A percentile compares a stretch with the other conserved stretches of the same genome.
phyloP scores from a whole-genome alignment of 805 yeast species.

The Teunomyces kruisii region DNA sequence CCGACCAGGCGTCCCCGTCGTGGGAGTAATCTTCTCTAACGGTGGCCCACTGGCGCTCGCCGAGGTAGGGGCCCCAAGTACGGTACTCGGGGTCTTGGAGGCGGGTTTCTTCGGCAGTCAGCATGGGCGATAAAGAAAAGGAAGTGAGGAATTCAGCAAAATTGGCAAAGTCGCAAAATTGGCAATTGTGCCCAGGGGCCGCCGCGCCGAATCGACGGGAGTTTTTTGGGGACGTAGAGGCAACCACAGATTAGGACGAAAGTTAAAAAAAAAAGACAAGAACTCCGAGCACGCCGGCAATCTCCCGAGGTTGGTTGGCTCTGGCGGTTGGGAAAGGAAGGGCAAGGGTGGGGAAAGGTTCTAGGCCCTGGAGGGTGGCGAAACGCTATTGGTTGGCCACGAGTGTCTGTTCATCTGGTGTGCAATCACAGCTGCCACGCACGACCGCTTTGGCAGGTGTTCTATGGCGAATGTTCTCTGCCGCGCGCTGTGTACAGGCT shows the following conservation, averaged over 20 bases:
- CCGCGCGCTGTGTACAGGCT: not conserved
- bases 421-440: too few relatives aligned
- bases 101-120: constrained; percentile 40
- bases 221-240: too few relatives aligned
- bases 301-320: not conserved
- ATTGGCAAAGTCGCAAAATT: too few relatives aligned
- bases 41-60: constrained; percentile 75
- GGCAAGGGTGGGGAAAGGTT: too few relatives aligned
- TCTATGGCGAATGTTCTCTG: not conserved
- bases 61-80: constrained; percentile 84
- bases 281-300: not conserved
- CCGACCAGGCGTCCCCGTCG: constrained; percentile 88
- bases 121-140: constrained; percentile 4
- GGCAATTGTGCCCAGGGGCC: not conserved
- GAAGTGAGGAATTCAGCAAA: not conserved
- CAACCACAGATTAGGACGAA: too few relatives aligned
- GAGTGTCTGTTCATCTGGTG: too few relatives aligned
- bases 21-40: constrained; percentile 86
- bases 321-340: too few relatives aligned
- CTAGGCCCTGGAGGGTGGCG: too few relatives aligned
- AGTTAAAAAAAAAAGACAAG: too few relatives aligned
- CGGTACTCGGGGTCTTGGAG: constrained; percentile 32
- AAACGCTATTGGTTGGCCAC: too few relatives aligned
- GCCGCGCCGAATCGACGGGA: not conserved
- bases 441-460: not conserved